These are phyloP conservation scores for Arachnopeziza araneosa DNA, from an alignment of 2,329 filamentous ascomycete genomes.

Conservation along the genomic window DNA sequence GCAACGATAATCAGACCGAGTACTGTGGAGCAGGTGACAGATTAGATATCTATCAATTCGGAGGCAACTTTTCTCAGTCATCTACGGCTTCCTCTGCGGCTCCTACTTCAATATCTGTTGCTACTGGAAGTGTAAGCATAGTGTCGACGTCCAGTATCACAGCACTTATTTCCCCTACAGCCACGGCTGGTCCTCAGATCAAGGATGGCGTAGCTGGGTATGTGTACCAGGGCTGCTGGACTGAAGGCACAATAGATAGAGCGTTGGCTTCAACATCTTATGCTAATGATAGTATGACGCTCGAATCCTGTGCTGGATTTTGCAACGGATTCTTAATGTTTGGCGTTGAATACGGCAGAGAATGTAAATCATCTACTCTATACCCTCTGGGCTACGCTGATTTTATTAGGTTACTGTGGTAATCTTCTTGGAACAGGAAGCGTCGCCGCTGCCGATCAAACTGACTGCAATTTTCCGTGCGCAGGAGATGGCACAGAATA, in stretches of 20 bases:
- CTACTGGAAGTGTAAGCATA: background rate
- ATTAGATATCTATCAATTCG: constrained; percentile 25
- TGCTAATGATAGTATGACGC: no score
- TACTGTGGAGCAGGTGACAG: constrained; percentile 30
- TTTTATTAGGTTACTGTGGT: constrained; percentile 19
- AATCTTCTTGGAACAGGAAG: constrained; percentile 20
- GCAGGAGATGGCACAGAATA: constrained; percentile 25
- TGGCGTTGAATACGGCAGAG: no score
- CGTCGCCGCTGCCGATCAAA: constrained; percentile 16
- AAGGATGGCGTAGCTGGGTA: no score
- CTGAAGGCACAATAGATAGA: no score
- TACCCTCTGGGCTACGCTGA: no score
- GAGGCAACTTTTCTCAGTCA: background rate
- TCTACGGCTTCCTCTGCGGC: background rate
- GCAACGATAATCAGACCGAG: constrained; percentile 22
- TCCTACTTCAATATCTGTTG: background rate
- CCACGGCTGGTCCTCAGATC: no score
- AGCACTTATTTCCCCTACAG: no score
- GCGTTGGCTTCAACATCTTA: no score
- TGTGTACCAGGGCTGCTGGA: no score
- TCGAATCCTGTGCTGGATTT: no score
- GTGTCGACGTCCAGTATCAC: constrained; percentile 6
- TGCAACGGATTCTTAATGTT: no score
- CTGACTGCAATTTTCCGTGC: constrained; percentile 19
- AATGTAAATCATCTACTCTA: no score